These are phyloP conservation scores for Cercophora samala DNA, from an alignment of 495 filamentous ascomycete genomes.

Conservation along the genomic window DNA sequence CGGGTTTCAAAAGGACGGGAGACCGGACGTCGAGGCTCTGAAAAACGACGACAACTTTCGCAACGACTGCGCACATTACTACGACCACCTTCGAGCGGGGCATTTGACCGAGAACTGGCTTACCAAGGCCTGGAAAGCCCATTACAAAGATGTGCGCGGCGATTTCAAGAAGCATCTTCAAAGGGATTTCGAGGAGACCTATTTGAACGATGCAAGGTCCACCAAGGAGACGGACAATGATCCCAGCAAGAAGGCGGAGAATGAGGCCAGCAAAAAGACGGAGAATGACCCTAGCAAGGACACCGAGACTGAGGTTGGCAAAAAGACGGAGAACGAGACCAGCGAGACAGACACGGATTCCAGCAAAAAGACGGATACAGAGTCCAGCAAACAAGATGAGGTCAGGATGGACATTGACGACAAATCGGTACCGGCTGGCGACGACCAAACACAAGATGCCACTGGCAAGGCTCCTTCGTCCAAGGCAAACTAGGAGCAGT, in stretches of 20 bases:
- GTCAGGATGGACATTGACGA: background rate
- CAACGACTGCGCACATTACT: slow-evolving; percentile 41
- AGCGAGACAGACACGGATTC: too few species aligned
- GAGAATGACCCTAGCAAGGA: too few species aligned
- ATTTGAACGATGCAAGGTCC: slow-evolving; percentile 65
- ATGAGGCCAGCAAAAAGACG: background rate
- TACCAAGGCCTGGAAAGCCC: slow-evolving; percentile 58
- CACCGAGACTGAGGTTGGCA: too few species aligned
- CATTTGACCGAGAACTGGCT: slow-evolving; percentile 66
- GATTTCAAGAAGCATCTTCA: slow-evolving; percentile 51
- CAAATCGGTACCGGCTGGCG: background rate
- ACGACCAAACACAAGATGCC: too few species aligned
- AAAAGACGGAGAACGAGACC: too few species aligned
- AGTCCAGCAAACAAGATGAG: too few species aligned
- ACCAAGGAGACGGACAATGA: background rate
- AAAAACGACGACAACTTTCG: slow-evolving; percentile 46
- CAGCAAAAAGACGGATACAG: too few species aligned
- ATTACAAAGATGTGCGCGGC: slow-evolving; percentile 60
- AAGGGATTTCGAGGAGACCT: slow-evolving; percentile 53
- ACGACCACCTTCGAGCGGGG: slow-evolving; percentile 57
- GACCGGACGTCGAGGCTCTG: slow-evolving; percentile 37
- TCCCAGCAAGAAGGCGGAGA: background rate
- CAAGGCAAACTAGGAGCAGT: too few species aligned
- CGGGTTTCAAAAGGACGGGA: slow-evolving; percentile 36
- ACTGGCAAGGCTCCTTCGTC: too few species aligned